Evolutionary conservation across 805 yeast species (phyloP), one percentile per base, ranked within the genome.

Genomic region (Brettanomyces custersianus): DNA sequence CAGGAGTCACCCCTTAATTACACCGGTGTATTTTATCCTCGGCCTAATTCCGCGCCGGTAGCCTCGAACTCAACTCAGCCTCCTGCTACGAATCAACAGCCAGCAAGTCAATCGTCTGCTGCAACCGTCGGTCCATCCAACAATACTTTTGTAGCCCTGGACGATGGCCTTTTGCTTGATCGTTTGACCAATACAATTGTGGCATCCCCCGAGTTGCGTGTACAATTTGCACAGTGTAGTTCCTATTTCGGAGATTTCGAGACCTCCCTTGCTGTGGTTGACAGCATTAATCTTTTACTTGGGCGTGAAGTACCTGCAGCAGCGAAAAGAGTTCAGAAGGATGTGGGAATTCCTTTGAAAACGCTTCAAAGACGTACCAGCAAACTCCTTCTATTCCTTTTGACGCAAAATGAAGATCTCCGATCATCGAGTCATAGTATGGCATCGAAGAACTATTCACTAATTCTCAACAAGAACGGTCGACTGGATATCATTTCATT

Each of bases 401-500:
- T 66, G 23, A 57, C 63, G 30, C 68, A 68, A 44, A 69, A 69
- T 44, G 60, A 65, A 33, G 72, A 68, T 40, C 61, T 66, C 29
- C 57, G 52, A 28, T 59, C 60, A 11, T 59, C 58, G 41, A 37
- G 41, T 25, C 57, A 54, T 37, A n/a, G n/a, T n/a, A 35, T 47
- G 13, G 36, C 47, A 3, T 57, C 60, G 20, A 64, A 56, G 40
- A 63, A 43, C 43, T 66, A 50, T 38, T 53, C 63, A 5, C 40
- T 60, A 36, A 57, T 59, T 33, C 39, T 58, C 28, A 58, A 58
- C 45, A 60, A 60, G 36, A 59, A 60, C 40, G 62, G 62, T 58
- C 35, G 78, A 52, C 63, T 79, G 46, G 94, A 83, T 54, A 67
- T 82, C 21, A 63, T 80, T 28, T 76, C 85, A 2, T 72, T 76